These are phyloP conservation scores for Gypsophila paniculata DNA, from an alignment of 179 eudicot species.

Conservation along the genomic window DNA sequence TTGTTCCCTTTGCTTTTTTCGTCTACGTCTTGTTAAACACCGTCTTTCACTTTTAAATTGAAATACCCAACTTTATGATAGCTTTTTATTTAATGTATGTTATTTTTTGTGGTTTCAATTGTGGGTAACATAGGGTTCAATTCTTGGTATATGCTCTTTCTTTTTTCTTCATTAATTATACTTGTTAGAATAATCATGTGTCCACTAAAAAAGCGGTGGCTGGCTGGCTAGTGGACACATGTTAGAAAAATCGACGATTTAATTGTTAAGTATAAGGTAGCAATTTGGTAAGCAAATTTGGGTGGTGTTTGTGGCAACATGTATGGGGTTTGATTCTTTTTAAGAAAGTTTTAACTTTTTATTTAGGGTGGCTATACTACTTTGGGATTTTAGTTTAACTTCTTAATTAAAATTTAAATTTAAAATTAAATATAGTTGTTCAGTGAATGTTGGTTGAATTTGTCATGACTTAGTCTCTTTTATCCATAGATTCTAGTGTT, in stretches of 20 bases:
- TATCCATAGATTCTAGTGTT: slow-evolving; percentile 13
- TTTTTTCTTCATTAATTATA: too few relatives aligned
- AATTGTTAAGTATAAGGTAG: too few relatives aligned
- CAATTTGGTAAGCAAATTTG: neutral
- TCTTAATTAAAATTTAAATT: slow-evolving; percentile 16
- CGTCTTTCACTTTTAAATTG: too few relatives aligned
- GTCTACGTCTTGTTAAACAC: too few relatives aligned
- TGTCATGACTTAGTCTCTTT: slow-evolving; percentile 29
- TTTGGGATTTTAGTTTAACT: slow-evolving; percentile 7
- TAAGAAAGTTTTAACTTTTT: slow-evolving; percentile 27
- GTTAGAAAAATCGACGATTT: too few relatives aligned
- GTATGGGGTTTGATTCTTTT: slow-evolving; percentile 23
- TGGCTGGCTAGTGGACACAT: too few relatives aligned
- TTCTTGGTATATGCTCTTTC: slow-evolving; percentile 34
- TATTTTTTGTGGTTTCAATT: slow-evolving; percentile 13
- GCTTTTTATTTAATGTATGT: neutral
- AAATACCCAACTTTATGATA: too few relatives aligned
- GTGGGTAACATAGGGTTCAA: slow-evolving; percentile 26
- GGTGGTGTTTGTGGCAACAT: neutral
- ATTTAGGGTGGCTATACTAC: slow-evolving; percentile 8
- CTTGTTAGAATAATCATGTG: too few relatives aligned
- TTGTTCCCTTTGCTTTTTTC: neutral
- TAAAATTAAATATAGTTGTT: neutral
- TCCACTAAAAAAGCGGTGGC: too few relatives aligned
- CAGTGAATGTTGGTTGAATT: slow-evolving; percentile 30